Percentiles rank a stretch among this genome's conserved stretches.
Conservation (phyloP, 108 stramenopile genomes). For the Cyclostephanos tholiformis region DNA sequence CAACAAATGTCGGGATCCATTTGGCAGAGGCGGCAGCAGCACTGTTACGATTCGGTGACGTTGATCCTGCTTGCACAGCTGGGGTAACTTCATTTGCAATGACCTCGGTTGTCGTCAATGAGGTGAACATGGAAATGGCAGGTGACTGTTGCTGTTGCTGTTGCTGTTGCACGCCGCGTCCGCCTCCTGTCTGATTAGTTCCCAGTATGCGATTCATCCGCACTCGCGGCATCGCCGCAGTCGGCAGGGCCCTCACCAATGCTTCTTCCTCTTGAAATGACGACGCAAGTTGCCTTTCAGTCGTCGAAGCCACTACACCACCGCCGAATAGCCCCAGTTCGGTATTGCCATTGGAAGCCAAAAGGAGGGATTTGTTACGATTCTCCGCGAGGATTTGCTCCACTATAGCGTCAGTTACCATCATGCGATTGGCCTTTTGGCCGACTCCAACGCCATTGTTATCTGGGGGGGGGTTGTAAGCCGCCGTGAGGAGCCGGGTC, state of each 20-base stretch:
- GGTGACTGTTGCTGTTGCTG: not conserved
- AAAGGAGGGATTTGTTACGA: not conserved
- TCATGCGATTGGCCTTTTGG: conserved; percentile 3
- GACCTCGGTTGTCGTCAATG: not conserved
- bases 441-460: not conserved
- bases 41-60: not conserved
- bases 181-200: conserved; percentile 37
- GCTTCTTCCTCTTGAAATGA: conserved; percentile 4
- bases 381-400: conserved; percentile 1
- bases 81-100: not conserved
- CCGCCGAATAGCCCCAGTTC: conserved; percentile 1
- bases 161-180: conserved; percentile 2
- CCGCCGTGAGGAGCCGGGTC: conserved; percentile 13
- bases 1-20: not conserved
- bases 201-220: conserved; percentile 44
- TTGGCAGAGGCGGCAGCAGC: not conserved
- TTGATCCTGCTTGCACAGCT: not conserved
- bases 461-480: not conserved
- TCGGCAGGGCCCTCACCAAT: not conserved
- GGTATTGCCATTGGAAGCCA: not conserved
- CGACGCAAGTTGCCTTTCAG: not conserved
- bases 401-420: conserved; percentile 4
- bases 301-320: not conserved
- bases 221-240: conserved; percentile 20
- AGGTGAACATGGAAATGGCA: conserved; percentile 4